phyloP scores from a whole-genome alignment of 768 basidiomycete genomes.

The Psilocybe cubensis region DNA sequence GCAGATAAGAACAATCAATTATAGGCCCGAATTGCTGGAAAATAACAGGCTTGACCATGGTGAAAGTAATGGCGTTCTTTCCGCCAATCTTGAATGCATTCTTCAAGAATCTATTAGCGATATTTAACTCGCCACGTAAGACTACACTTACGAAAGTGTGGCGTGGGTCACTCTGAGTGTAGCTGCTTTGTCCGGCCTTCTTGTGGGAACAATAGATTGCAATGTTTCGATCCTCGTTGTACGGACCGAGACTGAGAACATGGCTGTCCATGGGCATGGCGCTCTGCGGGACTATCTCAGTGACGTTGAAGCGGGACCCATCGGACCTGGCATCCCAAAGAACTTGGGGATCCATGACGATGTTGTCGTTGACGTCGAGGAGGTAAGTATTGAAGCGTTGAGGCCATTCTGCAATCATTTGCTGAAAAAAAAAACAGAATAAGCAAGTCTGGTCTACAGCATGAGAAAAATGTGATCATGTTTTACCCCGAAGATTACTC shows the following conservation, averaged over 20 bases:
- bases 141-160: slow-evolving; percentile 3
- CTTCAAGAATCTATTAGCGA: neutral
- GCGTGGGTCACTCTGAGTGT: slow-evolving; percentile 5
- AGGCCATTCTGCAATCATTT: slow-evolving; percentile 7
- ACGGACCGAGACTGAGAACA: slow-evolving; percentile 13
- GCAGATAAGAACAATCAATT: neutral
- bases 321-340: slow-evolving; percentile 12
- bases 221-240: slow-evolving; percentile 5
- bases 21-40: too few relatives aligned
- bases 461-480: too few relatives aligned
- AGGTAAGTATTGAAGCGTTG: slow-evolving; percentile 18
- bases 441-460: too few relatives aligned
- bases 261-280: neutral
- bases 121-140: neutral
- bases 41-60: slow-evolving; percentile 2
- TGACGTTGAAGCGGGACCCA: slow-evolving; percentile 6
- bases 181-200: neutral
- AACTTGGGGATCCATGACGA: slow-evolving; percentile 10
- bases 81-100: slow-evolving; percentile 10
- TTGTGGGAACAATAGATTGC: slow-evolving; percentile 11
- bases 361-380: slow-evolving; percentile 9
- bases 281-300: neutral
- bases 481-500: slow-evolving; percentile 14
- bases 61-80: slow-evolving; percentile 14
- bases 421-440: neutral